Percentiles rank a stretch among this genome's conserved stretches.
Conservation (phyloP, 2,329 filamentous ascomycete species). For the Bipolaris sorokiniana region DNA sequence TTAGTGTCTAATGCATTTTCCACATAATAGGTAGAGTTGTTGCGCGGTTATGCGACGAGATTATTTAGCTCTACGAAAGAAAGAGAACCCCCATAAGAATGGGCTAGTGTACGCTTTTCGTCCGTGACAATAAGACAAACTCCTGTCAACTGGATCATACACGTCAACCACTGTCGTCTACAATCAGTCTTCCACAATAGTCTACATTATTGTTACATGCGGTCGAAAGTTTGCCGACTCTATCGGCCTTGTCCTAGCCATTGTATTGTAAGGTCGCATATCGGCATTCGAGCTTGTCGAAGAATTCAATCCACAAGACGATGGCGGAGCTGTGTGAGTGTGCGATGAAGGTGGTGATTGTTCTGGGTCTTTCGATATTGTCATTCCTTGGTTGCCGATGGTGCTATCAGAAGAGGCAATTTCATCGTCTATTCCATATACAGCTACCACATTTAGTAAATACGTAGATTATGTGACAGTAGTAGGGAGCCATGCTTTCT, state of each 20-base stretch:
- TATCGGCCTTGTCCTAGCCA: neutral
- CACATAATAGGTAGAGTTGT: neutral
- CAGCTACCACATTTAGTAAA: neutral
- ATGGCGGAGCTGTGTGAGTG: neutral
- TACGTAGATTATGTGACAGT: neutral
- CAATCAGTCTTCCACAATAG: neutral
- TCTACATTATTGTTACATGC: neutral
- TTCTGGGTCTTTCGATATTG: neutral
- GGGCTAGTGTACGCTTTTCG: neutral
- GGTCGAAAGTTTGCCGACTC: neutral
- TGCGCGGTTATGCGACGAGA: neutral
- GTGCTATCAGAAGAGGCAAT: neutral
- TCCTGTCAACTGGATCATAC: neutral
- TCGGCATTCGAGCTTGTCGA: neutral
- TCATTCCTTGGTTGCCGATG: neutral
- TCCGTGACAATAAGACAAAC: no score
- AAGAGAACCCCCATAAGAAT: neutral
- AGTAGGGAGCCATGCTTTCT: neutral
- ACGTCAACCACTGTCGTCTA: neutral
- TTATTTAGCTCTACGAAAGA: neutral
- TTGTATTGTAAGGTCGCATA: neutral
- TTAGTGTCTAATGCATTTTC: neutral
- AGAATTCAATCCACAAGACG: neutral
- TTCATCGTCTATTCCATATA: neutral
- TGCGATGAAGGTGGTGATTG: neutral